Evolutionary conservation across 306 rosid species (phyloP), one percentile per base, ranked within the genome.

Genomic region (Castanospermum australe): DNA sequence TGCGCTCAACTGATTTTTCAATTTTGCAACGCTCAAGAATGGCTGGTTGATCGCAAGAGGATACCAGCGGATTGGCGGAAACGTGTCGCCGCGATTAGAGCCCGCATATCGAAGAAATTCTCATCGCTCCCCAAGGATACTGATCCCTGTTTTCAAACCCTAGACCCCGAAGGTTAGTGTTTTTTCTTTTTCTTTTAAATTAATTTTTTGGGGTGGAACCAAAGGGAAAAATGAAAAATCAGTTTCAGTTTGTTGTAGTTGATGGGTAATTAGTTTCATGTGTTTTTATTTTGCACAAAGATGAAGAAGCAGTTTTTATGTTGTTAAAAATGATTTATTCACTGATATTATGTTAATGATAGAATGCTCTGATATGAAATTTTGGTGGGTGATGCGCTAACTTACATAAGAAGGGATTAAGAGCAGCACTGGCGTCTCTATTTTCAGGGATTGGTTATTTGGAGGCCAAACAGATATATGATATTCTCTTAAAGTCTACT

Each of bases 21-120:
- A 60, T 54, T 71, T 78, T 24, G 66, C 10, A 36, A 67, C 76
- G 5, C 86, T 84, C 67, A 80, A 94, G 98, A 92, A 78, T 94
- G 98, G 97, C 79, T 94, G 85, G 89, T 88, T 68, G 98, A 94
- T 90, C 97, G 98, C 78, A 94, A 91, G 86, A 87, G 95, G 67
- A 84, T 92, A 30, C 95, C 97, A 0, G 82, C 88, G 8, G 99
- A 94, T 85, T 94, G 97, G 97, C 88, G 97, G 42, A 94, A 94
- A 71, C 86, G 90, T n/a, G 83, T 94, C 70, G 88, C 88, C 6
- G 91, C 88, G 5, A 81, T 88, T 65, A 91, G 90, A 79, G 89
- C 87, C 79, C 91, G 89, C 38, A 91, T 92, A 28, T 87, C 92
- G 13, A 94, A 87, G 87, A 97, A 94, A 54, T 91, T 91, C 41